Percentiles rank a stretch among this genome's conserved stretches.
Evolutionary conservation across 2,329 filamentous ascomycete species (phyloP).

Genomic region (Colletotrichum endophyticum): DNA sequence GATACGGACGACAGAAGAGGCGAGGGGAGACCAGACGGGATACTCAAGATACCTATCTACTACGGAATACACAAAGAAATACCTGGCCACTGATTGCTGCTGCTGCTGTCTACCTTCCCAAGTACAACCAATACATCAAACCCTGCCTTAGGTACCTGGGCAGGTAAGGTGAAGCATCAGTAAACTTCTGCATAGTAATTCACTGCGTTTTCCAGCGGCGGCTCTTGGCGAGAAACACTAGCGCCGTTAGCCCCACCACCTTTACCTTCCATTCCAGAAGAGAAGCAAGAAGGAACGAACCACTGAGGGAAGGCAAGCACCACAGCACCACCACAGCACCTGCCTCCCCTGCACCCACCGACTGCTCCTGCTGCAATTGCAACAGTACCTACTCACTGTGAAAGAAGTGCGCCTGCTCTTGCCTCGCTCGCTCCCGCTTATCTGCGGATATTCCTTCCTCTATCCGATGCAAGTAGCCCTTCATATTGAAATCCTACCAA

Average conservation of each 20-base stretch:
- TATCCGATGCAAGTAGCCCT: background rate
- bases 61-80: background rate
- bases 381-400: background rate
- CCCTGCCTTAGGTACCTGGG: background rate
- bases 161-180: background rate
- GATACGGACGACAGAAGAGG: background rate
- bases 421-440: background rate
- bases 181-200: background rate
- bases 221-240: slow-evolving; percentile 17
- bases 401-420: background rate
- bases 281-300: slow-evolving; percentile 18
- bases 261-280: slow-evolving; percentile 11
- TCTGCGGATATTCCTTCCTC: slow-evolving; percentile 1
- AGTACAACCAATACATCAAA: background rate
- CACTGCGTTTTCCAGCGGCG: background rate
- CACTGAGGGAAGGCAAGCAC: background rate
- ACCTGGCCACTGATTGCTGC: background rate
- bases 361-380: background rate
- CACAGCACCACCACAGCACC: background rate
- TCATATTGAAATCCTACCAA: background rate
- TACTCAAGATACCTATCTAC: background rate
- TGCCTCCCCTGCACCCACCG: background rate
- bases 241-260: background rate
- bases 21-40: background rate
- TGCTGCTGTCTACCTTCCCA: background rate